phyloP scores from a whole-genome alignment of 768 basidiomycete genomes.

The Xerocomus spinulosus region DNA sequence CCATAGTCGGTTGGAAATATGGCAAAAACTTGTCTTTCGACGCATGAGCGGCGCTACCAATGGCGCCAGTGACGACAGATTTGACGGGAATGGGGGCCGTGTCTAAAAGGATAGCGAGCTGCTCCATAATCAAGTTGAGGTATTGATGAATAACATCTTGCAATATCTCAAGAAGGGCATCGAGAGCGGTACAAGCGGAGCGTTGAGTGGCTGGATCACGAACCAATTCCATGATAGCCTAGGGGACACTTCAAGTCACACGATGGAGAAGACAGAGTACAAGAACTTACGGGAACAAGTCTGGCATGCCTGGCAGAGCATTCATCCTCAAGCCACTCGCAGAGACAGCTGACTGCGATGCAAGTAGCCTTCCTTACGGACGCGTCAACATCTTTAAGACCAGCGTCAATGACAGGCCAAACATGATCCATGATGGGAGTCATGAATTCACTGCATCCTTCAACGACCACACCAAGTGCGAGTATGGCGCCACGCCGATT shows the following conservation, averaged over 20 bases:
- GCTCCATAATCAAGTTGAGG: slow-evolving; percentile 91
- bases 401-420: slow-evolving; percentile 91
- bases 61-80: slow-evolving; percentile 93
- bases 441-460: slow-evolving; percentile 98
- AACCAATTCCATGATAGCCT: slow-evolving; percentile 90
- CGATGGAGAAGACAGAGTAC: background rate
- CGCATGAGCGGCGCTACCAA: slow-evolving; percentile 96
- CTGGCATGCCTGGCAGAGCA: slow-evolving; percentile 76
- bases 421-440: slow-evolving; percentile 86
- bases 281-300: slow-evolving; percentile 72
- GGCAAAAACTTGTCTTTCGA: slow-evolving; percentile 87
- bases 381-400: slow-evolving; percentile 78
- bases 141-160: slow-evolving; percentile 89
- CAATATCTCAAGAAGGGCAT: slow-evolving; percentile 92
- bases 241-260: background rate
- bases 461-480: slow-evolving; percentile 91
- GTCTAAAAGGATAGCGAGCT: slow-evolving; percentile 81
- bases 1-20: slow-evolving; percentile 92
- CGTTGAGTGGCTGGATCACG: slow-evolving; percentile 84
- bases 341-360: slow-evolving; percentile 90
- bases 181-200: slow-evolving; percentile 93
- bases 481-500: slow-evolving; percentile 91
- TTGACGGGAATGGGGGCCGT: slow-evolving; percentile 84
- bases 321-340: slow-evolving; percentile 96
- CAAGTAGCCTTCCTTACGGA: slow-evolving; percentile 94